Evolutionary conservation across 768 basidiomycete species (phyloP).

Genomic region (Pulveroboletus frians): DNA sequence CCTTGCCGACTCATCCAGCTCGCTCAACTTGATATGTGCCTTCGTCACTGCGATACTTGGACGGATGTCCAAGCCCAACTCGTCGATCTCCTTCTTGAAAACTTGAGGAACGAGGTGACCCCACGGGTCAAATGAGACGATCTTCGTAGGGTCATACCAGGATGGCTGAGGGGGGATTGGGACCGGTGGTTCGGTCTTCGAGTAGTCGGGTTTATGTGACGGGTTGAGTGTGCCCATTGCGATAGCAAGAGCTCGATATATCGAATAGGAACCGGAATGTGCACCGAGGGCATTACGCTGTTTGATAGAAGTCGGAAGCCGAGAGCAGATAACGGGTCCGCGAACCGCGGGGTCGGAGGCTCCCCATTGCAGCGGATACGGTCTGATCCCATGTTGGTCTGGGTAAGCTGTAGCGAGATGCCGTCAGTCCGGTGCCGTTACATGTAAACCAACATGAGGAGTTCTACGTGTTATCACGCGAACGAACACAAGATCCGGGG

Average conservation of each 20-base stretch:
- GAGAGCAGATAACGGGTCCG: constrained; percentile 86
- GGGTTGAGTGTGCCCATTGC: constrained; percentile 82
- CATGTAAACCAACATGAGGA: constrained; percentile 1
- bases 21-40: constrained; percentile 91
- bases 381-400: constrained; percentile 85
- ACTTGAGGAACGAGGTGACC: constrained; percentile 80
- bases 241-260: constrained; percentile 89
- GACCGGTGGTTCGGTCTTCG: constrained; percentile 80
- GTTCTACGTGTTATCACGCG: constrained; percentile 7
- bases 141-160: constrained; percentile 75
- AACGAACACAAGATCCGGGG: constrained; percentile 9
- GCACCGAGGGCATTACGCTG: constrained; percentile 92
- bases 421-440: constrained; percentile 9
- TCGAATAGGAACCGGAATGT: constrained; percentile 89
- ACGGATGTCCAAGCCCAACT: constrained; percentile 71
- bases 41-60: constrained; percentile 93
- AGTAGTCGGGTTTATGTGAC: constrained; percentile 77
- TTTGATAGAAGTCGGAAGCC: constrained; percentile 79
- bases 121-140: constrained; percentile 92
- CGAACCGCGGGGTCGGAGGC: constrained; percentile 56
- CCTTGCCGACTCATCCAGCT: constrained; percentile 78
- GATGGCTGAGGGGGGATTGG: constrained; percentile 67
- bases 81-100: constrained; percentile 57
- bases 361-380: constrained; percentile 80
- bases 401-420: constrained; percentile 59